These are phyloP conservation scores for Trichosporon faecale DNA, from an alignment of 1,284 basidiomycete genomes.

Conservation along the genomic window DNA sequence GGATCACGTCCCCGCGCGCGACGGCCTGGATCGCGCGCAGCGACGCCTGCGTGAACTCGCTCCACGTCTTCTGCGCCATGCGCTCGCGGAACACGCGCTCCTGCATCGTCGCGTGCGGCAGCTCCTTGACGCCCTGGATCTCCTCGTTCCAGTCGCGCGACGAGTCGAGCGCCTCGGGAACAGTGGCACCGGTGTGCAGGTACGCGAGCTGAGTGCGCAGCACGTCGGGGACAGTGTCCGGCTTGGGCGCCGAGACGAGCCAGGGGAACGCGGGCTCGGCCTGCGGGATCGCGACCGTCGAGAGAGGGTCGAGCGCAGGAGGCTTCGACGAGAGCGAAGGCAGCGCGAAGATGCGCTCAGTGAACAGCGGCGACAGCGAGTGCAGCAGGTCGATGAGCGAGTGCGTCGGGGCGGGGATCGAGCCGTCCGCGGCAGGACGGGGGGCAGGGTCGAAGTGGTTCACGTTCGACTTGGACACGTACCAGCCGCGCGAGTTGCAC, in stretches of 20 bases:
- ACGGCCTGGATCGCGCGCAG: slow-evolving; percentile 56
- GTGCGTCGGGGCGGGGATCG: slow-evolving; percentile 45
- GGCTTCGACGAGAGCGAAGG: slow-evolving; percentile 38
- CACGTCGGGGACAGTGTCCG: slow-evolving; percentile 54
- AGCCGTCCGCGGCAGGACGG: slow-evolving; percentile 37
- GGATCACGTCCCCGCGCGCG: slow-evolving; percentile 55
- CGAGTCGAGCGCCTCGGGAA: slow-evolving; percentile 56
- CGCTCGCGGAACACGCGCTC: slow-evolving; percentile 59
- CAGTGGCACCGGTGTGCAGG: slow-evolving; percentile 57
- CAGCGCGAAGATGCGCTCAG: slow-evolving; percentile 48
- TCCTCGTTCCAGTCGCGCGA: slow-evolving; percentile 63
- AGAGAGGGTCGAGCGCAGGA: slow-evolving; percentile 47
- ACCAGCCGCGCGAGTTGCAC: slow-evolving; percentile 58
- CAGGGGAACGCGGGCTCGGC: slow-evolving; percentile 57
- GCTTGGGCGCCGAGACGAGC: slow-evolving; percentile 51
- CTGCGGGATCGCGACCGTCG: slow-evolving; percentile 57
- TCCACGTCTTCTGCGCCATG: slow-evolving; percentile 57
- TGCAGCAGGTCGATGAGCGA: slow-evolving; percentile 58
- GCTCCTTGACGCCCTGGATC: slow-evolving; percentile 58
- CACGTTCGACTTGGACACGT: slow-evolving; percentile 55
- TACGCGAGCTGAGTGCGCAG: slow-evolving; percentile 59
- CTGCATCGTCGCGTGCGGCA: slow-evolving; percentile 55
- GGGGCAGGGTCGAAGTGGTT: slow-evolving; percentile 54
- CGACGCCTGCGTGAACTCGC: slow-evolving; percentile 58
- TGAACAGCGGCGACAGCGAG: slow-evolving; percentile 52